phyloP scores from a whole-genome alignment of 2,329 filamentous ascomycete species.

The Sporothrix brasiliensis region DNA sequence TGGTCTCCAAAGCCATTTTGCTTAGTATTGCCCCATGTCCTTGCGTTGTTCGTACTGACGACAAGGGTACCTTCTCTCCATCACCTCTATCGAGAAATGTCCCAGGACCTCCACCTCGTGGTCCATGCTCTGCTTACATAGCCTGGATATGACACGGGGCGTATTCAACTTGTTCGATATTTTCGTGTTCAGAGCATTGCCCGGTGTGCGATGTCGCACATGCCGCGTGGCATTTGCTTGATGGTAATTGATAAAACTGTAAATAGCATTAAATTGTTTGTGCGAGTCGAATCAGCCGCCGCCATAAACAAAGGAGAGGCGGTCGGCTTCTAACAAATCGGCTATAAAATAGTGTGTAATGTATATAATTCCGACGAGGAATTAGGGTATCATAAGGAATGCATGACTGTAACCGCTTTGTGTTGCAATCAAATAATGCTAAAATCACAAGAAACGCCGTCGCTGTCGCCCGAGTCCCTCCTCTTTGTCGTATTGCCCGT shows the following conservation, averaged over 20 bases:
- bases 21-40: background rate
- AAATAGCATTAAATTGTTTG: slow-evolving; percentile 10
- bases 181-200: background rate
- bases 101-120: background rate
- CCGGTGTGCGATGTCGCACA: background rate
- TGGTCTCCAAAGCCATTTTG: background rate
- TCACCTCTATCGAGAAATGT: background rate
- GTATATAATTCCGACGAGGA: background rate
- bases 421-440: background rate
- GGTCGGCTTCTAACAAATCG: slow-evolving; percentile 8
- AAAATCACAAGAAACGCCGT: slow-evolving; percentile 5
- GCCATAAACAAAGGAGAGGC: background rate
- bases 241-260: too few relatives aligned
- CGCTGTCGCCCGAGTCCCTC: background rate
- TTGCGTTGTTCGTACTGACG: background rate
- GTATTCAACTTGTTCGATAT: background rate
- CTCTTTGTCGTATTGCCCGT: background rate
- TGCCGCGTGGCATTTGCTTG: background rate
- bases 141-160: background rate
- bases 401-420: slow-evolving; percentile 4
- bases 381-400: slow-evolving; percentile 27
- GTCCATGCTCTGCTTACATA: too few relatives aligned
- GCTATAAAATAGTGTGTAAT: background rate
- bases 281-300: background rate
- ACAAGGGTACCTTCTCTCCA: slow-evolving; percentile 1